These are phyloP conservation scores for Colletotrichum tabaci DNA, from an alignment of 2,329 filamentous ascomycete genomes.

Conservation along the genomic window DNA sequence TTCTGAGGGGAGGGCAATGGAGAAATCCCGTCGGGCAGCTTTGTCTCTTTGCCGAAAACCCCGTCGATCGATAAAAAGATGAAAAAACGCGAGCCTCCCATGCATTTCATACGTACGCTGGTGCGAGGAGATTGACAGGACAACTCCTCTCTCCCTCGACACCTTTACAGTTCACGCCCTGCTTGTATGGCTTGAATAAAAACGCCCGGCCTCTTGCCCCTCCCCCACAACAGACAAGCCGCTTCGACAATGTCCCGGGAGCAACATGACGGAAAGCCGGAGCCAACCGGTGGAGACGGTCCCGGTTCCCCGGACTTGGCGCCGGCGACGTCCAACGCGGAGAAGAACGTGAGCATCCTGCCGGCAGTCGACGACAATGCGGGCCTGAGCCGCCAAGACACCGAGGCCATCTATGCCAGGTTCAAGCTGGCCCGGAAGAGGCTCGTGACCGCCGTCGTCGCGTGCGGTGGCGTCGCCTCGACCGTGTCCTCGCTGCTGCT, in stretches of 20 bases:
- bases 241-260: conserved; percentile 21
- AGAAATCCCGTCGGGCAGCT: conserved; percentile 1
- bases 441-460: conserved; percentile 33
- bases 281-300: background rate
- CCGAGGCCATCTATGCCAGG: conserved; percentile 29
- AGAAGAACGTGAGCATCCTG: conserved; percentile 25
- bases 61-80: background rate
- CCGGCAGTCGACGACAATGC: conserved; percentile 16
- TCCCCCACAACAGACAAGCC: background rate
- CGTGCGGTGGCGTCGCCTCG: conserved; percentile 32
- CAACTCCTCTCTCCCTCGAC: background rate
- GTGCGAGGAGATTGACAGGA: no score
- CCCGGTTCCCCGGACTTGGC: conserved; percentile 9
- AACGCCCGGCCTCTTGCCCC: background rate
- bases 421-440: conserved; percentile 26
- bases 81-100: background rate
- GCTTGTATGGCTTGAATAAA: background rate
- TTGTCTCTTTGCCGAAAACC: conserved; percentile 1
- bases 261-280: conserved; percentile 12
- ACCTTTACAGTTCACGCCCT: background rate
- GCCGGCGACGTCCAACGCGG: conserved; percentile 34
- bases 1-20: conserved; percentile 7
- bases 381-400: conserved; percentile 33
- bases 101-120: background rate
- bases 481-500: conserved; percentile 59